Evolutionary conservation across 352 stramenopile genomes (phyloP).

Genomic region (Phytophthora ramorum): DNA sequence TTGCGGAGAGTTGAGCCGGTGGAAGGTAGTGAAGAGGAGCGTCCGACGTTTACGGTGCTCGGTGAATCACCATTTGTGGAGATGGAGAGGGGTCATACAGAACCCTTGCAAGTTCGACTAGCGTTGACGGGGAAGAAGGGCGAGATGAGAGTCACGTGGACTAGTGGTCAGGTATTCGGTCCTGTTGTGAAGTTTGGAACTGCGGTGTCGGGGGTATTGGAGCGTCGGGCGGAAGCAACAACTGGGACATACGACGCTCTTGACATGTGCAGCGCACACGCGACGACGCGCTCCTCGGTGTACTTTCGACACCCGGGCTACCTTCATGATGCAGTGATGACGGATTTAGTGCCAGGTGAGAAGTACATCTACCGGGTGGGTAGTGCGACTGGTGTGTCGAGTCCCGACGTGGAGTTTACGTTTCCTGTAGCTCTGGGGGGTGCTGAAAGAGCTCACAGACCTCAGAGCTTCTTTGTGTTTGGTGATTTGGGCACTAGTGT

Average conservation of each 20-base stretch:
- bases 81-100: conserved; percentile 38
- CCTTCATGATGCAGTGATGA: conserved; percentile 44
- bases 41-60: conserved; percentile 23
- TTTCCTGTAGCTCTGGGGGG: conserved; percentile 29
- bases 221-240: conserved; percentile 16
- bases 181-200: conserved; percentile 45
- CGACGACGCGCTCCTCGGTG: conserved; percentile 25
- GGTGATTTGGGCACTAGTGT: conserved; percentile 58
- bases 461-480: conserved; percentile 72
- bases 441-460: conserved; percentile 20
- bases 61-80: conserved; percentile 42
- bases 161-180: conserved; percentile 38
- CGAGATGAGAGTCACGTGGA: conserved; percentile 57
- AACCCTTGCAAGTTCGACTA: conserved; percentile 48
- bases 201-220: conserved; percentile 9
- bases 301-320: conserved; percentile 39
- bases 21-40: conserved; percentile 3
- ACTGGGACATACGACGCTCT: conserved; percentile 28
- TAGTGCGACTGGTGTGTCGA: conserved; percentile 27
- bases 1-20: conserved; percentile 20
- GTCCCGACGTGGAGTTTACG: conserved; percentile 36
- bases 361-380: conserved; percentile 43
- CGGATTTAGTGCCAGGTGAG: conserved; percentile 28
- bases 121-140: conserved; percentile 31
- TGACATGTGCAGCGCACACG: conserved; percentile 35